Evolutionary conservation across 1,139 yeast species (phyloP), one percentile per base, ranked within the genome.

Genomic region (Yamadazyma pseudoaaseri): DNA sequence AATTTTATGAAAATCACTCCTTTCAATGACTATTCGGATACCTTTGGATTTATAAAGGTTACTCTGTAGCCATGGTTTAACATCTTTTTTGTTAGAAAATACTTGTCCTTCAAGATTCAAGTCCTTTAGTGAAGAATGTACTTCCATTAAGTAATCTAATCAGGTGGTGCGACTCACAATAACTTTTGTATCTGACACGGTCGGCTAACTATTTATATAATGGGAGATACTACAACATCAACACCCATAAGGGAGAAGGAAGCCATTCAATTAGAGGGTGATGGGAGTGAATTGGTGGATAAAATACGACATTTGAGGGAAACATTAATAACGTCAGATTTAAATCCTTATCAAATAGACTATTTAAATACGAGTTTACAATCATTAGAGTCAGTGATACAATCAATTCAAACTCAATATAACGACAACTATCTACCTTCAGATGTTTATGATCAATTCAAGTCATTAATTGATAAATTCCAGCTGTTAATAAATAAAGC

Each of bases 41-140:
- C 86, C 85, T 36, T 70, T 65, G 7, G 68, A 60, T 14, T 63
- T 59, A 30, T 72, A 58, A 35, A 63, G 43, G 17, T 62, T 61
- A 25, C 69, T 59, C 47, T 69, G 81, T 29, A 82, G 54, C 89
- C 89, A 82, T 2, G 87, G 86, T 53, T 82, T 82, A 45, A 82
- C 79, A 20, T 73, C 76, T 24, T 45, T 48, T 33, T 48, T 57
- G 16, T 42, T 31, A 3, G 36, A 31, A 29, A 56, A 56, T 20
- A 21, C 30, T 20, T 38, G 36, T n/a, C 30, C 22, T 12, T 30
- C 31, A 16, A 42, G 37, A 4, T 33, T 25, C 21, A 40, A 27
- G 22, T 41, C 44, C n/a, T 32, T 30, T 8, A 36, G 29, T 9
- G 42, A 35, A n/a, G 26, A 30, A 26, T 25, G 20, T 6, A 13